A percentile compares a stretch with the other conserved stretches of the same genome.
Evolutionary conservation across 2,329 filamentous ascomycete species (phyloP).

Genomic region (Aspergillus quadricinctus): DNA sequence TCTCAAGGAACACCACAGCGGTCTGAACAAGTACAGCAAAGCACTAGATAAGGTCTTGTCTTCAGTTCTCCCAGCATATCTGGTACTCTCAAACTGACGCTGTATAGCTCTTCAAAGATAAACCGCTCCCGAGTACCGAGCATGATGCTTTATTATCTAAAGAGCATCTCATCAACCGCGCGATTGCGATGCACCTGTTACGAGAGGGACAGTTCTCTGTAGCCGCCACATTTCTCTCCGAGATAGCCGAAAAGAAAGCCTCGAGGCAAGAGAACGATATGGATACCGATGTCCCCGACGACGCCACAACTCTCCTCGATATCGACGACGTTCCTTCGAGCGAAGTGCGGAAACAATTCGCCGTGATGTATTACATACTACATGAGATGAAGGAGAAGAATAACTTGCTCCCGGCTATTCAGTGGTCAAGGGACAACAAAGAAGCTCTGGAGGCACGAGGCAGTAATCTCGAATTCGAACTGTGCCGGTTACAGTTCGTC

Average conservation of each 20-base stretch:
- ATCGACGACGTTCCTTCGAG: slow-evolving; percentile 58
- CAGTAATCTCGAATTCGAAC: slow-evolving; percentile 92
- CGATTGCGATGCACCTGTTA: slow-evolving; percentile 93
- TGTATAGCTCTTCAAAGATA: slow-evolving; percentile 60
- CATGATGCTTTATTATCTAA: slow-evolving; percentile 76
- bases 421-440: slow-evolving; percentile 74
- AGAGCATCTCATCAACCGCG: slow-evolving; percentile 76
- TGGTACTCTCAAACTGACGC: neutral
- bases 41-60: slow-evolving; percentile 68
- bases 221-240: slow-evolving; percentile 76
- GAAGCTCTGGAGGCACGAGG: slow-evolving; percentile 70
- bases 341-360: slow-evolving; percentile 74
- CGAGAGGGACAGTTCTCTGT: slow-evolving; percentile 91
- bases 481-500: slow-evolving; percentile 83
- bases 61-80: neutral
- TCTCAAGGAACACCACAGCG: slow-evolving; percentile 76
- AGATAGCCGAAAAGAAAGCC: slow-evolving; percentile 53
- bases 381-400: slow-evolving; percentile 65
- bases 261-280: slow-evolving; percentile 26
- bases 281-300: slow-evolving; percentile 31
- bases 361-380: slow-evolving; percentile 86
- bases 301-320: slow-evolving; percentile 44
- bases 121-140: slow-evolving; percentile 68
- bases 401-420: slow-evolving; percentile 77
- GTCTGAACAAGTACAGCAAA: slow-evolving; percentile 79